Evolutionary conservation across 1,139 yeast genomes (phyloP).

Genomic region (Eremothecium gossypii): DNA sequence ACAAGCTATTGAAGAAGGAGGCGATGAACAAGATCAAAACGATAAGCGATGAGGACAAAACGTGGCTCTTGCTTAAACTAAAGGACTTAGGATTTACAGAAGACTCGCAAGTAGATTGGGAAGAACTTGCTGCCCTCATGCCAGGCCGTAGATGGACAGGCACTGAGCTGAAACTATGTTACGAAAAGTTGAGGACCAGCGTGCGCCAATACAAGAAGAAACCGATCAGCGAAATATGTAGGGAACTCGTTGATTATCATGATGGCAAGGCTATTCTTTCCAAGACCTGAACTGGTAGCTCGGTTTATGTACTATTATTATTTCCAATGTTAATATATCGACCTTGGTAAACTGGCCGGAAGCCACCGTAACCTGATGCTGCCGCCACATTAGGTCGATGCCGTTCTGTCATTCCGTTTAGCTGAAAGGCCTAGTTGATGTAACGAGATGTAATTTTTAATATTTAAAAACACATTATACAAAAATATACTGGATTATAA

Average conservation of each 20-base stretch:
- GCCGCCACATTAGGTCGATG: no score
- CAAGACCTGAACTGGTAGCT: neutral
- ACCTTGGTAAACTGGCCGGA: neutral
- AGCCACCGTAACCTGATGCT: neutral
- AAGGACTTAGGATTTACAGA: constrained; percentile 41
- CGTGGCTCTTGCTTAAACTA: constrained; percentile 49
- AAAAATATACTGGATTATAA: constrained; percentile 3
- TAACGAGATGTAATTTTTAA: constrained; percentile 7
- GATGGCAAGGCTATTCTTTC: constrained; percentile 11
- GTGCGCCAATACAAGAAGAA: constrained; percentile 35
- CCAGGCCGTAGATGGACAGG: constrained; percentile 39
- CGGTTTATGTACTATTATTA: neutral
- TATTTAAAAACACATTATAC: constrained; percentile 8
- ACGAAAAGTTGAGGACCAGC: constrained; percentile 37
- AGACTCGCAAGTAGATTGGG: constrained; percentile 57
- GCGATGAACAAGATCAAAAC: constrained; percentile 41
- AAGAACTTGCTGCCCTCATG: constrained; percentile 39
- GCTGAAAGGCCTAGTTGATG: neutral
- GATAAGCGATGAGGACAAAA: constrained; percentile 43
- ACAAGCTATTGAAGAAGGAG: constrained; percentile 59
- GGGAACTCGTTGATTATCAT: constrained; percentile 20
- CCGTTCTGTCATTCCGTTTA: no score
- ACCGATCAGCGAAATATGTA: constrained; percentile 34
- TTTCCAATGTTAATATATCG: neutral
- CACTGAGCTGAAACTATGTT: constrained; percentile 38